A percentile compares a stretch with the other conserved stretches of the same genome.
phyloP scores from a whole-genome alignment of 768 basidiomycete species.

The Russula sp. region DNA sequence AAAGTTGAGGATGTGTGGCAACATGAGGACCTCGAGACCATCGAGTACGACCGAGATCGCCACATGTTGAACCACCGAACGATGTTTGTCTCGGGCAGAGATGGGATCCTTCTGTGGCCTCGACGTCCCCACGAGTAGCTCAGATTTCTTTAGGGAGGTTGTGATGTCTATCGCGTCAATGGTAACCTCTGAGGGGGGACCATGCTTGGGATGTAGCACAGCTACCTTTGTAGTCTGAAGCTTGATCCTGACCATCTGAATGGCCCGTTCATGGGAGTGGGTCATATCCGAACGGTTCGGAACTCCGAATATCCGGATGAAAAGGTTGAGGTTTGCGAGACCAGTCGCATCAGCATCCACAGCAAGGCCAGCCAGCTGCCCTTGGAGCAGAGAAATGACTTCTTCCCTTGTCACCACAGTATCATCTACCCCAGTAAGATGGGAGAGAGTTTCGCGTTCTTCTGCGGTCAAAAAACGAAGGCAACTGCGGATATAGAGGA shows the following conservation, averaged over 20 bases:
- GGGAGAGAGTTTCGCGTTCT: slow-evolving; percentile 25
- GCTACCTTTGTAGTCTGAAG: slow-evolving; percentile 5
- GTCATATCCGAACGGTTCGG: neutral
- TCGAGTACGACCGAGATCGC: slow-evolving; percentile 13
- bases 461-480: slow-evolving; percentile 37
- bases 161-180: slow-evolving; percentile 2
- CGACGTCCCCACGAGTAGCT: slow-evolving; percentile 2
- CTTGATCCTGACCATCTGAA: neutral
- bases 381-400: slow-evolving; percentile 12
- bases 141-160: slow-evolving; percentile 5
- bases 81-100: slow-evolving; percentile 10
- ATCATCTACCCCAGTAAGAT: slow-evolving; percentile 20
- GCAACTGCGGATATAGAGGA: slow-evolving; percentile 70
- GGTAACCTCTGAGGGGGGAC: slow-evolving; percentile 12
- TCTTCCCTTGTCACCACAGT: slow-evolving; percentile 13
- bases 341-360: slow-evolving; percentile 11
- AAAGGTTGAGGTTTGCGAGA: slow-evolving; percentile 17
- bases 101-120: slow-evolving; percentile 14
- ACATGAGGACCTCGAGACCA: slow-evolving; percentile 14
- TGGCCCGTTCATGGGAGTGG: neutral
- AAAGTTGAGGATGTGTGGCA: slow-evolving; percentile 21
- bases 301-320: slow-evolving; percentile 19
- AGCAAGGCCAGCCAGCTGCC: slow-evolving; percentile 11
- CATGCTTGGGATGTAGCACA: slow-evolving; percentile 13
- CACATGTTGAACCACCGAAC: slow-evolving; percentile 13